Base-by-base conservation (phyloP, 176 grass and related monocot genomes). In the Phoenix dactylifera region DNA sequence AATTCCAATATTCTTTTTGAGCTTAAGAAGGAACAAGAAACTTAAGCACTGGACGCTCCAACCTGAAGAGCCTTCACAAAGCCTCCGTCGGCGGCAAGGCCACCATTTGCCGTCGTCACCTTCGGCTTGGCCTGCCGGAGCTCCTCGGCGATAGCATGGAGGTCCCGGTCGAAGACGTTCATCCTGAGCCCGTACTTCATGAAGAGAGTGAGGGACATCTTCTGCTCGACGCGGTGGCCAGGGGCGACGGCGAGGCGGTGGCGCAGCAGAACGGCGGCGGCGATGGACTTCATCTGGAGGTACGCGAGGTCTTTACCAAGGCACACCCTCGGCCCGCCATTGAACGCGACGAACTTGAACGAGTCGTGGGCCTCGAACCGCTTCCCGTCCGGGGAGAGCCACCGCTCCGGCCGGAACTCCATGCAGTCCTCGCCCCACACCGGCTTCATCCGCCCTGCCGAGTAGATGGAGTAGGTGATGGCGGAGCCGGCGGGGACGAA, bases 201-300 rank as follows among this genome's bases (percentile, higher is more conserved):
- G 75, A 98, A 98, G 19, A 98, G 79, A 39, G 87, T 98, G 26
- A 98, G 93, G 18, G 93, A 98, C 93, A 98, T 98, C 84, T 98
- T 98, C 82, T 98, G 93, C 71, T 98, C 87, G 58, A 98, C 80
- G 63, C 73, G 78, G 72, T 98, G 93, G 30, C 87, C 84, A 6
- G 73, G 50, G 18, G 26, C 66, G 5, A 68, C 65, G n/a, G 18
- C 2, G 16, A 68, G 52, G 7, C 16, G 51, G 65, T 56, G 52
- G 14, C 65, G 25, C 25, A 68, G 26, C 24, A 68, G 65, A 9
- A 68, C 52, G 52, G 51, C 26, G 17, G 65, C 65, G n/a, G 65
- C 52, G 17, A 68, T 30, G 26, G 65, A 15, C 65, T 68, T 68
- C 65, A 68, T 68, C 19, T 68, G 65, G 26, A 68, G 65, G 65